Percentiles rank a stretch among this genome's conserved stretches.
Evolutionary conservation across 805 yeast genomes (phyloP).

Genomic region (Ogataea nakhonphanomensis): DNA sequence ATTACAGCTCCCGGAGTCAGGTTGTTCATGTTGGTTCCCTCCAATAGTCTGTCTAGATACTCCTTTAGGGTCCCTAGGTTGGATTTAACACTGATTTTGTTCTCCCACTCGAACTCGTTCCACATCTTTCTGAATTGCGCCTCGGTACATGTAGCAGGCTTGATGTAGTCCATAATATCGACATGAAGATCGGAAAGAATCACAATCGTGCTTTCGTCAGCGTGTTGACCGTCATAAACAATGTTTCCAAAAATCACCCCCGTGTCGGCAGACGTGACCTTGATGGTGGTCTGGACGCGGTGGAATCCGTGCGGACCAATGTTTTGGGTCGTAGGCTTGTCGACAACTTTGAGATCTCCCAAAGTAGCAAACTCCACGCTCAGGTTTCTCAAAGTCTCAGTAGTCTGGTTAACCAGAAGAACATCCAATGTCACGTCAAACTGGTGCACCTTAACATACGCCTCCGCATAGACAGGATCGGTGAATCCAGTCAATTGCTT

Average conservation of each 20-base stretch:
- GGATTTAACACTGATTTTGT: slow-evolving; percentile 86
- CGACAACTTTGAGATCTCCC: slow-evolving; percentile 93
- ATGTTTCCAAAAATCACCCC: slow-evolving; percentile 98
- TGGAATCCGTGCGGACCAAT: slow-evolving; percentile 98
- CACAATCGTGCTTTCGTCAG: slow-evolving; percentile 84
- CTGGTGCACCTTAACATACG: slow-evolving; percentile 92
- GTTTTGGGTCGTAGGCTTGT: slow-evolving; percentile 83
- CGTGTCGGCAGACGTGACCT: slow-evolving; percentile 95
- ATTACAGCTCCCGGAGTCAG: slow-evolving; percentile 89
- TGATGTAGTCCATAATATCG: slow-evolving; percentile 95
- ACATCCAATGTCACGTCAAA: slow-evolving; percentile 95
- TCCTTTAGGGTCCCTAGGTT: slow-evolving; percentile 63
- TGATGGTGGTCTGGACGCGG: slow-evolving; percentile 80
- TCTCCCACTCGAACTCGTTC: slow-evolving; percentile 99
- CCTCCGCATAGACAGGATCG: slow-evolving; percentile 97
- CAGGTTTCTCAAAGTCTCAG: slow-evolving; percentile 81
- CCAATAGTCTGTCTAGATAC: slow-evolving; percentile 70
- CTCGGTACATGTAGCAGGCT: slow-evolving; percentile 90
- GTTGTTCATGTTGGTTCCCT: slow-evolving; percentile 90
- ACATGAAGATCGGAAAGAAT: slow-evolving; percentile 92
- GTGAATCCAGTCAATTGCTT: slow-evolving; percentile 96
- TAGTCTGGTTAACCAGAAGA: slow-evolving; percentile 90
- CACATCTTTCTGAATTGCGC: slow-evolving; percentile 94
- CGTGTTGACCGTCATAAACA: slow-evolving; percentile 93
- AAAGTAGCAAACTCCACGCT: slow-evolving; percentile 93